Percentiles rank a stretch among this genome's conserved stretches.
Evolutionary conservation across 768 basidiomycete species (phyloP).

Genomic region (Nidularia pulvinata): DNA sequence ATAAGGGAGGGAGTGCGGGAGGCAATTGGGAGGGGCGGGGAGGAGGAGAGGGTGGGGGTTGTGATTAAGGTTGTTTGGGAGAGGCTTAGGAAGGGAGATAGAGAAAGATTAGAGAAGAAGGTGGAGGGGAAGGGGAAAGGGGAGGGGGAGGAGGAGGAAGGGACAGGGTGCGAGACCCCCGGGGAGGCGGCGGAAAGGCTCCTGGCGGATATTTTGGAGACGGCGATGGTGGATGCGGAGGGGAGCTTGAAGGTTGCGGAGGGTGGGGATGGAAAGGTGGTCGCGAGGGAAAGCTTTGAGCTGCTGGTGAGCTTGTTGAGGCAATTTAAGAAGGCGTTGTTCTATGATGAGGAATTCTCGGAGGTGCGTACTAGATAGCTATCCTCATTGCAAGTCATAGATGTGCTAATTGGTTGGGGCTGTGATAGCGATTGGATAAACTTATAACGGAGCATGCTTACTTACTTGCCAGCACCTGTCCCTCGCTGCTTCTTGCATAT

Average conservation of each 20-base stretch:
- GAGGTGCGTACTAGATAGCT: constrained; percentile 25
- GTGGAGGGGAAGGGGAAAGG: no score
- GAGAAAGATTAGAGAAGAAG: no score
- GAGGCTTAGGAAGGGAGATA: no score
- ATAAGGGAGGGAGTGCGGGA: constrained; percentile 14
- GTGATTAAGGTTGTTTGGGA: no score
- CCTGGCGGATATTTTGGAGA: constrained; percentile 28
- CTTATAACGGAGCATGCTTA: constrained; percentile 35
- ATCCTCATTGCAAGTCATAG: no score
- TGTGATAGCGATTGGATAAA: constrained; percentile 29
- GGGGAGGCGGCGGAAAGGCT: constrained; percentile 20
- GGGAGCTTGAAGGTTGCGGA: constrained; percentile 5
- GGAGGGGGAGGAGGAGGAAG: no score
- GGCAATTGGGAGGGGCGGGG: no score
- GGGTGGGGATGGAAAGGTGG: neutral
- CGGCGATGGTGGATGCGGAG: constrained; percentile 28
- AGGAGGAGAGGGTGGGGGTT: no score
- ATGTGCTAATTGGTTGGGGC: no score
- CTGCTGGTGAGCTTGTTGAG: constrained; percentile 44
- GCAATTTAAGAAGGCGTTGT: constrained; percentile 51
- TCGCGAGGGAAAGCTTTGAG: constrained; percentile 7
- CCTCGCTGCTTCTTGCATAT: constrained; percentile 50
- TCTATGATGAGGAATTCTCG: constrained; percentile 37
- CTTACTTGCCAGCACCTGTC: constrained; percentile 35
- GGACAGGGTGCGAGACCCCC: no score